Conservation (phyloP, 2,329 filamentous ascomycete species). For the Didymella sp. region DNA sequence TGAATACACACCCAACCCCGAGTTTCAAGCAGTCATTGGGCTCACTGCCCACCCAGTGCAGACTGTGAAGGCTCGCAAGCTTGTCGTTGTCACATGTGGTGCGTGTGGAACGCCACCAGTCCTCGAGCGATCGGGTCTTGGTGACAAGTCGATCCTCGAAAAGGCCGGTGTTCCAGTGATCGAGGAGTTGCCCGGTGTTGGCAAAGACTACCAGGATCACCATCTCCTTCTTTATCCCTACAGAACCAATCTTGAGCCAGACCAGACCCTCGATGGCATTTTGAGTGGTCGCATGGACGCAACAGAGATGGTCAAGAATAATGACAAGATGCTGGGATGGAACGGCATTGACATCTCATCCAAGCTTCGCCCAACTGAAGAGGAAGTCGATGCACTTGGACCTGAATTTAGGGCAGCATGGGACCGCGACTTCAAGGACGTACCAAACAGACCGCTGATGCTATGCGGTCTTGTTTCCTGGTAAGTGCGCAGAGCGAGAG, state of each 20-base stretch:
- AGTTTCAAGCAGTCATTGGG: slow-evolving; percentile 42
- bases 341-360: slow-evolving; percentile 63
- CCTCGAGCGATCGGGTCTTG: slow-evolving; percentile 69
- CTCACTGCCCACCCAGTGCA: slow-evolving; percentile 46
- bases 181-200: slow-evolving; percentile 66
- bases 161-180: slow-evolving; percentile 61
- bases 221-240: slow-evolving; percentile 63
- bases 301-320: slow-evolving; percentile 54
- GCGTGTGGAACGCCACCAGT: slow-evolving; percentile 62
- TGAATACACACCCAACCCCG: slow-evolving; percentile 62
- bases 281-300: slow-evolving; percentile 58
- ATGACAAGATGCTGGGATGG: slow-evolving; percentile 63
- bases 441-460: slow-evolving; percentile 58
- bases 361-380: slow-evolving; percentile 63
- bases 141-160: slow-evolving; percentile 58
- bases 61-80: slow-evolving; percentile 60
- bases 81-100: slow-evolving; percentile 61
- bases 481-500: slow-evolving; percentile 29
- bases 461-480: slow-evolving; percentile 51
- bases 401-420: slow-evolving; percentile 61
- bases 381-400: slow-evolving; percentile 61
- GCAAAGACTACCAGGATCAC: slow-evolving; percentile 70
- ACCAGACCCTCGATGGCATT: slow-evolving; percentile 63
- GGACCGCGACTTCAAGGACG: slow-evolving; percentile 62
- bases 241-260: slow-evolving; percentile 53